Percentiles rank a stretch among this genome's conserved stretches.
phyloP scores from a whole-genome alignment of 139 green algal species.

The Chlamydomonas incerta region DNA sequence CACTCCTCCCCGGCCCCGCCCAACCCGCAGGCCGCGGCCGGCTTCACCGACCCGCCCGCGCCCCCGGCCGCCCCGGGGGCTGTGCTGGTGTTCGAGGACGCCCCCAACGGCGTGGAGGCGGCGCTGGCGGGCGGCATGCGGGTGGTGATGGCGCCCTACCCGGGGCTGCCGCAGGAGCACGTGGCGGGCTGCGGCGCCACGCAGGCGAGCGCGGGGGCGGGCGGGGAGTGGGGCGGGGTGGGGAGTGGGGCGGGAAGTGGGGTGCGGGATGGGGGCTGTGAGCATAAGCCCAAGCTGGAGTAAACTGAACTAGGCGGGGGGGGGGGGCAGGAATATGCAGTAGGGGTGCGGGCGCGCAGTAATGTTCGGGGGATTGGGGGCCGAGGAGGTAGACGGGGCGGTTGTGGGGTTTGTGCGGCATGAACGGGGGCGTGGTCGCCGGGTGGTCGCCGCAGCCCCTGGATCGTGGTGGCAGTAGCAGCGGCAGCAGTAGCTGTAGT shows the following conservation, averaged over 20 bases:
- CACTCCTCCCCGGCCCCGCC: background rate
- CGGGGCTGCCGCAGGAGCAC: no score
- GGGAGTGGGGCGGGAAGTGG: no score
- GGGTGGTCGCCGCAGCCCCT: background rate
- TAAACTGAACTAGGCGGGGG: no score
- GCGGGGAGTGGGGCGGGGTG: no score
- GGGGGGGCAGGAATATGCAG: no score
- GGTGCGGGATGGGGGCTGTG: no score
- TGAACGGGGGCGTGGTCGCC: no score
- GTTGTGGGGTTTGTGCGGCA: background rate
- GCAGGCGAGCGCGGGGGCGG: no score
- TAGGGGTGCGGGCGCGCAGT: no score
- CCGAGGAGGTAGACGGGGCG: background rate
- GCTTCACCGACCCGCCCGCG: background rate
- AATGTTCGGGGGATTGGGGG: background rate
- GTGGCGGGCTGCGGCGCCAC: no score
- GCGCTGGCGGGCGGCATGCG: constrained; percentile 79
- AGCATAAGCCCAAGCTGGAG: no score
- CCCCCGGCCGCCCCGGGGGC: background rate
- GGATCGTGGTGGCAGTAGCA: background rate
- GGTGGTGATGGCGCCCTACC: constrained; percentile 61
- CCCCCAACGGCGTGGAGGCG: constrained; percentile 75
- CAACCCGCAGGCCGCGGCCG: background rate
- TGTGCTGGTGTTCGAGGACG: constrained; percentile 88
- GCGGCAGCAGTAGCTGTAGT: no score